Evolutionary conservation across 306 rosid genomes (phyloP), one percentile per base, ranked within the genome.

Genomic region (Quercus gilva): DNA sequence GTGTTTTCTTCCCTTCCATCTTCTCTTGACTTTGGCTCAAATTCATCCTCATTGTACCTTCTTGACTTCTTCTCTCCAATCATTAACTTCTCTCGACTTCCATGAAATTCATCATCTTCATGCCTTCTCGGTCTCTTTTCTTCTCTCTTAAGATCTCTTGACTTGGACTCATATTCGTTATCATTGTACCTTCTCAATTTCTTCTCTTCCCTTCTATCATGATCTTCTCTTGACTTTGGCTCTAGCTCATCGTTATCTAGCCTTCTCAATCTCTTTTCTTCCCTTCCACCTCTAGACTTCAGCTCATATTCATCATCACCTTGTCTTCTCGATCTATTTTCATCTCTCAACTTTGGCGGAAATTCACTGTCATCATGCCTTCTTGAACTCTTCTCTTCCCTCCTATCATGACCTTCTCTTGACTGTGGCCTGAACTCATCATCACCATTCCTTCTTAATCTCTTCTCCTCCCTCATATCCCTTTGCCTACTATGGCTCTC

Each of bases 201-300:
- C 78, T 78, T 88, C 65, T 89, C 94, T 17, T 82, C 81, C 84
- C 88, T 84, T 78, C 31, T 65, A 65, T 87, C 88, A 76, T 73
- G 83, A 78, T 84, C 91, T 82, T 83, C 90, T 85, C 88, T 88
- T 31, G 90, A 90, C 78, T 83, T 90, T 45, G 80, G 79, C 53
- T 23, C 80, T 84, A 60, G 55, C 51, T 1, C 91, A 58, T 77
- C 73, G 52, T 75, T 83, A 73, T 41, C 84, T 43, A 75, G 74
- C 74, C 86, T 83, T 70, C 82, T 87, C 11, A 78, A 81, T 83
- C 82, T 81, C 69, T 67, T 87, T 60, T 88, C 88, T 55, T 89
- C 94, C 76, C 84, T 79, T 67, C 80, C 83, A 73, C 58, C 84
- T 74, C 87, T 79, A 73, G 88, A 82, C 74, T 83, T 87, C 53